Conservation (phyloP, 2,329 filamentous ascomycete species). For the Aspergillus sp. region DNA sequence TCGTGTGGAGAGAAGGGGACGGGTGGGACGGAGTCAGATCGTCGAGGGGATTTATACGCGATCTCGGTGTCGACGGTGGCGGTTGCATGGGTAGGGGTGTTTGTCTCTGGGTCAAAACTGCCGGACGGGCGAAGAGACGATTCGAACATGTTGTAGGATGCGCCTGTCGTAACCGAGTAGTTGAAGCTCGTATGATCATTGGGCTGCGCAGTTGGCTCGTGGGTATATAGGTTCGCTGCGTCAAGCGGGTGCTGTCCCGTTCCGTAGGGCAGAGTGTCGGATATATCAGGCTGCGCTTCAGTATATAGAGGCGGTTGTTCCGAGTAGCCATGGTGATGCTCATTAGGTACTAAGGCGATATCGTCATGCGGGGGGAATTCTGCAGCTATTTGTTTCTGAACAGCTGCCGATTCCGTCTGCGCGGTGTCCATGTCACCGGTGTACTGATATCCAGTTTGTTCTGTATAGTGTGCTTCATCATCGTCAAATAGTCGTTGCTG, state of each 20-base stretch:
- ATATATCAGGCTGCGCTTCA: neutral
- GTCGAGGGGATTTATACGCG: slow-evolving; percentile 19
- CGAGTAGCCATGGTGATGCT: neutral
- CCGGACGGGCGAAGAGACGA: slow-evolving; percentile 20
- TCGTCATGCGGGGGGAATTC: neutral
- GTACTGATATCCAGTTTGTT: neutral
- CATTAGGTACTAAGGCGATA: neutral
- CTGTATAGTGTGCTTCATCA: slow-evolving; percentile 24
- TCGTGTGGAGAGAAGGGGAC: slow-evolving; percentile 40
- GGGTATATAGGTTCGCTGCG: neutral
- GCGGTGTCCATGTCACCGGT: neutral
- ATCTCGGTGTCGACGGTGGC: slow-evolving; percentile 10
- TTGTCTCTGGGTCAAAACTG: slow-evolving; percentile 11
- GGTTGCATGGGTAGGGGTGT: slow-evolving; percentile 14
- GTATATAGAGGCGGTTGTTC: neutral
- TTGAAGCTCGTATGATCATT: neutral
- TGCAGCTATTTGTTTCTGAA: neutral
- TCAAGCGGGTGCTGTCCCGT: neutral
- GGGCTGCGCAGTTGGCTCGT: neutral
- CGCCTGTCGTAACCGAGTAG: neutral
- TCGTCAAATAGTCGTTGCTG: slow-evolving; percentile 37
- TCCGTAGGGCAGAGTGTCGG: neutral
- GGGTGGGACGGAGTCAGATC: slow-evolving; percentile 31
- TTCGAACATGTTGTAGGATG: slow-evolving; percentile 29
- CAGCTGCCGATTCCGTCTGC: neutral